phyloP scores from a whole-genome alignment of 2,329 filamentous ascomycete species.

The Aspergillus novofumigatus region DNA sequence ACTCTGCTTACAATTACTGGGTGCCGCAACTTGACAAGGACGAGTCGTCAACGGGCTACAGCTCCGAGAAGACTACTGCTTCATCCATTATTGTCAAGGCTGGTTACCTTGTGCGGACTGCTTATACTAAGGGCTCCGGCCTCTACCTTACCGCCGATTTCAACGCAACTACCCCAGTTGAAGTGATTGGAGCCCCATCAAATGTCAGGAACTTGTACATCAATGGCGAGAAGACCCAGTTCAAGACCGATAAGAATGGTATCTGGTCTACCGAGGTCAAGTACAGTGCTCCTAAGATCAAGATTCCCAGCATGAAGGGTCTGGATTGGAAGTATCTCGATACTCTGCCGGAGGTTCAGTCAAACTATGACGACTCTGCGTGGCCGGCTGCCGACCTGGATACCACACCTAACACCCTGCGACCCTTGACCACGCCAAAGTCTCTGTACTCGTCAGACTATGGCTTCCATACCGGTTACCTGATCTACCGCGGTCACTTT shows the following conservation, averaged over 20 bases:
- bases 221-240: slow-evolving; percentile 50
- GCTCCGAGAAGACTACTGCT: slow-evolving; percentile 24
- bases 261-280: slow-evolving; percentile 50
- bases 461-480: slow-evolving; percentile 65
- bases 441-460: slow-evolving; percentile 69
- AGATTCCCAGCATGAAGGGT: slow-evolving; percentile 54
- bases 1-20: slow-evolving; percentile 45
- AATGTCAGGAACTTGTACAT: slow-evolving; percentile 55
- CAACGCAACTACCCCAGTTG: slow-evolving; percentile 63
- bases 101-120: slow-evolving; percentile 44
- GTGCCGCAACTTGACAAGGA: slow-evolving; percentile 33
- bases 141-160: slow-evolving; percentile 67
- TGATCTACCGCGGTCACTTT: slow-evolving; percentile 69
- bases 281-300: slow-evolving; percentile 49
- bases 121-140: slow-evolving; percentile 51
- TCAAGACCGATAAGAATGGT: slow-evolving; percentile 41
- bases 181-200: slow-evolving; percentile 62
- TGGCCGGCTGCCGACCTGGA: slow-evolving; percentile 61
- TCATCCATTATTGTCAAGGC: slow-evolving; percentile 41
- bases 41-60: slow-evolving; percentile 27
- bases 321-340: slow-evolving; percentile 68
- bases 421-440: slow-evolving; percentile 57
- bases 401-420: slow-evolving; percentile 57
- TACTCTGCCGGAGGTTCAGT: slow-evolving; percentile 64
- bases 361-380: slow-evolving; percentile 62